phyloP scores from a whole-genome alignment of 805 yeast genomes.

The Tetrapisispora iriomotensis region DNA sequence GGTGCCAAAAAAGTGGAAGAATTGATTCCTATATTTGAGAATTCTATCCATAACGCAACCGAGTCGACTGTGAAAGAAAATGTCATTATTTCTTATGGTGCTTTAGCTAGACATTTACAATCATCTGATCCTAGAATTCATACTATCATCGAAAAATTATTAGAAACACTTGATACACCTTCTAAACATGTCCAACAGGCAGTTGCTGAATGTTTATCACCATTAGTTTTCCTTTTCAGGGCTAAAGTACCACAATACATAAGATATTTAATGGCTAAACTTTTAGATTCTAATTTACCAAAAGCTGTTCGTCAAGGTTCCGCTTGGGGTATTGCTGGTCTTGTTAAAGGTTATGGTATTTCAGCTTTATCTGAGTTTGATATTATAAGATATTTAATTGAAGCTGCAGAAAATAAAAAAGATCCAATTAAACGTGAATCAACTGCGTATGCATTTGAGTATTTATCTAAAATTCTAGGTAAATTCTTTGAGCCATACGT shows the following conservation, averaged over 20 bases:
- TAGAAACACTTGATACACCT: slow-evolving; percentile 73
- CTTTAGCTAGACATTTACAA: slow-evolving; percentile 76
- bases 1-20: slow-evolving; percentile 62
- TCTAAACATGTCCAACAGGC: slow-evolving; percentile 87
- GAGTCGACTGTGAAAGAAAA: slow-evolving; percentile 56
- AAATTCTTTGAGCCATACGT: slow-evolving; percentile 88
- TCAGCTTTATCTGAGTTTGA: slow-evolving; percentile 66
- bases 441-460: slow-evolving; percentile 77
- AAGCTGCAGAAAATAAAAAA: slow-evolving; percentile 82
- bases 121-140: slow-evolving; percentile 55
- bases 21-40: slow-evolving; percentile 74
- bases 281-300: slow-evolving; percentile 37
- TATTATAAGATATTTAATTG: slow-evolving; percentile 61
- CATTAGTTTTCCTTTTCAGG: slow-evolving; percentile 55
- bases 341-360: slow-evolving; percentile 85
- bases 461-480: slow-evolving; percentile 68
- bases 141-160: slow-evolving; percentile 55
- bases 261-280: slow-evolving; percentile 47
- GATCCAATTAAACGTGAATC: slow-evolving; percentile 71
- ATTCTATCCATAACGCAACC: slow-evolving; percentile 34
- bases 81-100: slow-evolving; percentile 80
- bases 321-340: slow-evolving; percentile 92
- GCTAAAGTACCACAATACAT: slow-evolving; percentile 43
- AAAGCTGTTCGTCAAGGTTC: slow-evolving; percentile 74
- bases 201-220: slow-evolving; percentile 75